Evolutionary conservation across 257 asterid genomes (phyloP).

Genomic region (Lantana camara): DNA sequence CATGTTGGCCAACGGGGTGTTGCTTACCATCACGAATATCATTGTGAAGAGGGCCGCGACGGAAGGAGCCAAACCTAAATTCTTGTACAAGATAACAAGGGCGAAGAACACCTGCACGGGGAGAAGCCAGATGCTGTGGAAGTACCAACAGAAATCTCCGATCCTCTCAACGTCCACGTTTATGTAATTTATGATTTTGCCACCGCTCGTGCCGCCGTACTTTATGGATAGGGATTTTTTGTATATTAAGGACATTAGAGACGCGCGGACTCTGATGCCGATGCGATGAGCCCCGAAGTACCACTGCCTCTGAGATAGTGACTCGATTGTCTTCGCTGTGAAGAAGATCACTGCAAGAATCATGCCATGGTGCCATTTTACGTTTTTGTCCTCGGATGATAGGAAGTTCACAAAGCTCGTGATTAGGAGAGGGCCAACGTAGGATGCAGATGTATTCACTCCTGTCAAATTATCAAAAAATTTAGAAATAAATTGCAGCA

Average conservation of each 20-base stretch:
- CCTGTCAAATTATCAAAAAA: constrained; percentile 45
- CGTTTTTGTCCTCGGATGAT: constrained; percentile 46
- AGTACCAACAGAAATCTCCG: constrained; percentile 77
- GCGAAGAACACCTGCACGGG: constrained; percentile 74
- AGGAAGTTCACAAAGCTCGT: constrained; percentile 78
- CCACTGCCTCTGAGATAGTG: constrained; percentile 89
- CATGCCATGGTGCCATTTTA: constrained; percentile 57
- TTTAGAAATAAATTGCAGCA: not conserved
- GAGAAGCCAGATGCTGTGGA: constrained; percentile 85
- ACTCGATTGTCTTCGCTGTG: constrained; percentile 74
- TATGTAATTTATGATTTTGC: constrained; percentile 60
- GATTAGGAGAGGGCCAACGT: constrained; percentile 74
- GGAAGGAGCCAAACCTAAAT: constrained; percentile 74
- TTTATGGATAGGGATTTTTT: constrained; percentile 56
- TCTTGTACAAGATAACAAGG: constrained; percentile 58
- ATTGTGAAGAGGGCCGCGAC: constrained; percentile 72
- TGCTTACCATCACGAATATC: constrained; percentile 72
- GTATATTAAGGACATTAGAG: constrained; percentile 72
- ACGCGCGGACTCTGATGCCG: constrained; percentile 68
- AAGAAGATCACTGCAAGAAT: constrained; percentile 67
- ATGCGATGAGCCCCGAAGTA: constrained; percentile 82
- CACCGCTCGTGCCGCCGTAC: constrained; percentile 60
- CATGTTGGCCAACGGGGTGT: constrained; percentile 76
- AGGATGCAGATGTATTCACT: constrained; percentile 72
- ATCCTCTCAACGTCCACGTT: constrained; percentile 84